Evolutionary conservation across 129 eudicot genomes (phyloP), one percentile per base, ranked within the genome.

Genomic region (Ambrosia artemisiifolia): DNA sequence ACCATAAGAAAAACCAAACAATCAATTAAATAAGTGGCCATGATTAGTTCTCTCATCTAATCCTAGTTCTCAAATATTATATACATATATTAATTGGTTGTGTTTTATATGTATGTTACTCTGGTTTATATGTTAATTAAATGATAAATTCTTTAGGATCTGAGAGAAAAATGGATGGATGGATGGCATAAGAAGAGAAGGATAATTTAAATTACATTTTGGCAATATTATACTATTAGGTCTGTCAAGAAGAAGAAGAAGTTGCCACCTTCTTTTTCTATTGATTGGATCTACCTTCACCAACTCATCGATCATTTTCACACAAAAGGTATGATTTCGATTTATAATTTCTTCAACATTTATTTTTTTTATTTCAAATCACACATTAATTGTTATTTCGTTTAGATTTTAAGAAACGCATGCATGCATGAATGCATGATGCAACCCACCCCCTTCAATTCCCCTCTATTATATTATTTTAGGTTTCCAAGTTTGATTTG

Each of bases 401-500:
- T 11, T 12, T 49, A 5, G 19, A 19, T 55, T 54, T 7, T 10
- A 54, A 8, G 11, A 55, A 55, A 17, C 34, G 4, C 34, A 20
- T 54, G 61, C 61, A 54, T 51, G 28, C 28, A 24, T 24, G 28
- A 24, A 54, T 51, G 28, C 28, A 24, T 24, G 28, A 24, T 24
- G 20, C 20, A 51, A 16, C 24, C 20, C 7, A 51, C 59, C 59
- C 59, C 59, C 10, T 40, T 40, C 44, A 40, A 40, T 51, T 54
- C 32, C 12, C 19, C 60, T 19, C 30, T 54, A 48, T 48, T 13
- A 18, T 48, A 14, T 48, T 48, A 3, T 19, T 56, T 56, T 11
- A 56, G 63, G 63, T 56, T 56, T 20, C 20, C 63, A 56, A 56
- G 35, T 56, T 56, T 56, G 35, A 56, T 56, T 56, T 56, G n/a